phyloP scores from a whole-genome alignment of 2,329 filamentous ascomycete species.

The Massarina eburnea region DNA sequence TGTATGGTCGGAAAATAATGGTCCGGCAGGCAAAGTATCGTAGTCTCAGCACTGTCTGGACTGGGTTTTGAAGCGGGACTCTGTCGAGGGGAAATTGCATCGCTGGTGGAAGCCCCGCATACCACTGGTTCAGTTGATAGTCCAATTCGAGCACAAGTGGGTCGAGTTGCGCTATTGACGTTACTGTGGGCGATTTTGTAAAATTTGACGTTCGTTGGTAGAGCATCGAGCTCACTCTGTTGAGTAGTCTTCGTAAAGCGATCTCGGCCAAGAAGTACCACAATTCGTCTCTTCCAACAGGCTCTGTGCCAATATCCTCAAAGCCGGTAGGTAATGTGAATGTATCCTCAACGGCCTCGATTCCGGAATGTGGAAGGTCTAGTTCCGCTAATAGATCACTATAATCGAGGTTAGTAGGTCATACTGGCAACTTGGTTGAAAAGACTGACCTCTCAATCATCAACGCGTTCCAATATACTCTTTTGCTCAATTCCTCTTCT shows the following conservation, averaged over 20 bases:
- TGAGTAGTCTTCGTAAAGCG: slow-evolving; percentile 73
- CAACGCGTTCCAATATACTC: slow-evolving; percentile 82
- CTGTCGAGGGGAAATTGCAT: slow-evolving; percentile 77
- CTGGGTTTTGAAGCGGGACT: slow-evolving; percentile 67
- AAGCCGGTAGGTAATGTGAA: slow-evolving; percentile 79
- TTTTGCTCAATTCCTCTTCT: slow-evolving; percentile 71
- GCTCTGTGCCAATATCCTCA: slow-evolving; percentile 66
- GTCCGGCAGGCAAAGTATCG: slow-evolving; percentile 84
- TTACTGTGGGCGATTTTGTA: slow-evolving; percentile 48
- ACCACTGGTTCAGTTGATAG: slow-evolving; percentile 82
- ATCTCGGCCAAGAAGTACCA: slow-evolving; percentile 89
- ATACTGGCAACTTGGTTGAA: not conserved
- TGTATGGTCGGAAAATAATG: slow-evolving; percentile 83
- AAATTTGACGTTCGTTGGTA: slow-evolving; percentile 65
- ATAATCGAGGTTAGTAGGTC: slow-evolving; percentile 2
- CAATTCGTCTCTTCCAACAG: slow-evolving; percentile 72
- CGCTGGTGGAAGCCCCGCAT: slow-evolving; percentile 72
- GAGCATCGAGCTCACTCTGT: slow-evolving; percentile 76
- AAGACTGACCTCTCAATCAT: slow-evolving; percentile 65
- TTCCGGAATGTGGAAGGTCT: slow-evolving; percentile 79
- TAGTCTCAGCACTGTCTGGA: slow-evolving; percentile 76
- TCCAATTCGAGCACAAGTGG: slow-evolving; percentile 79
- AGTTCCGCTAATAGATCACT: slow-evolving; percentile 74
- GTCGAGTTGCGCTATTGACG: slow-evolving; percentile 71
- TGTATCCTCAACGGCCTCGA: slow-evolving; percentile 78